phyloP scores from a whole-genome alignment of 2,329 filamentous ascomycete species.

The Daldinia sp. region DNA sequence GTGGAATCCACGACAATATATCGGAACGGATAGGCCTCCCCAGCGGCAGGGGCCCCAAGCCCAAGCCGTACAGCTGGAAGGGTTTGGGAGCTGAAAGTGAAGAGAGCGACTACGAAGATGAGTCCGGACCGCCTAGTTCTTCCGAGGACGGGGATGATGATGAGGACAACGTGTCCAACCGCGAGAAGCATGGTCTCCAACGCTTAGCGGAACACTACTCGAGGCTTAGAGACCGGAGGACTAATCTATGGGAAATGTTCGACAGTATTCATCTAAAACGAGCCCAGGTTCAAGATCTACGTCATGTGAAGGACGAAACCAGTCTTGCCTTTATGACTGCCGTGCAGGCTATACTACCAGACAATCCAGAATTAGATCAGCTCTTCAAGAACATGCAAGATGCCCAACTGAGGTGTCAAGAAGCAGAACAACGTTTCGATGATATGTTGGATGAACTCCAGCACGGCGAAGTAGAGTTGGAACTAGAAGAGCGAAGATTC shows the following conservation, averaged over 20 bases:
- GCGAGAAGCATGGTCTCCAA: slow-evolving; percentile 17
- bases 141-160: slow-evolving; percentile 13
- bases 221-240: slow-evolving; percentile 32
- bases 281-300: slow-evolving; percentile 35
- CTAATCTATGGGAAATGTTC: slow-evolving; percentile 34
- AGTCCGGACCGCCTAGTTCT: slow-evolving; percentile 10
- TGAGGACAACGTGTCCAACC: slow-evolving; percentile 17
- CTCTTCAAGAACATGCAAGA: slow-evolving; percentile 41
- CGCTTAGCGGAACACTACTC: slow-evolving; percentile 35
- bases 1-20: slow-evolving; percentile 23
- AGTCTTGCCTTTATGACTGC: slow-evolving; percentile 41
- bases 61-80: slow-evolving; percentile 15
- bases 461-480: slow-evolving; percentile 35
- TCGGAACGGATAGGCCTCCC: slow-evolving; percentile 2
- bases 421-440: slow-evolving; percentile 43
- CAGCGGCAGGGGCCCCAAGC: not conserved
- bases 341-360: slow-evolving; percentile 37
- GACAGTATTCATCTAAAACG: slow-evolving; percentile 36
- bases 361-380: slow-evolving; percentile 32
- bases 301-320: slow-evolving; percentile 39
- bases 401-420: slow-evolving; percentile 34
- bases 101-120: slow-evolving; percentile 22
- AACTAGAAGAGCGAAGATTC: slow-evolving; percentile 41
- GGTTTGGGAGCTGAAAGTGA: slow-evolving; percentile 16
- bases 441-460: slow-evolving; percentile 43